Percentiles rank a stretch among this genome's conserved stretches.
Evolutionary conservation across 495 filamentous ascomycete genomes (phyloP).

Genomic region (Friedmanniomyces simplex): DNA sequence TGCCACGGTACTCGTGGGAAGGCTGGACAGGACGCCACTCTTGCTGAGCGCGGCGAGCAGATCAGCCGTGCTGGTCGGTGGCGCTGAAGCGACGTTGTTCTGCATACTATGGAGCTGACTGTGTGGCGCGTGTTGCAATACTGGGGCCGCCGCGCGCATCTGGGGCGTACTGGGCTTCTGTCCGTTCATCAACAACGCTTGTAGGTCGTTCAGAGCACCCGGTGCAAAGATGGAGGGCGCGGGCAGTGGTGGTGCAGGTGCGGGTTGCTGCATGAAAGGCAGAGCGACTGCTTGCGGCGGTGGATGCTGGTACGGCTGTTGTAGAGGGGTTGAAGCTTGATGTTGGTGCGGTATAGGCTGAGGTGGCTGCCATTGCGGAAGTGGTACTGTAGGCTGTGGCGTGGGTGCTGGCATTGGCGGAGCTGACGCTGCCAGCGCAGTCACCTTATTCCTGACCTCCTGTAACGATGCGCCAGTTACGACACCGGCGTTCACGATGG

Average conservation of each 20-base stretch:
- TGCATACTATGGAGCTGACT: conserved; percentile 16
- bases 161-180: conserved; percentile 20
- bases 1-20: not conserved
- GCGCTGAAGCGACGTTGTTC: conserved; percentile 12
- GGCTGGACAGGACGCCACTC: conserved; percentile 8
- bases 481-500: conserved; percentile 58
- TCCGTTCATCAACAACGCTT: conserved; percentile 14
- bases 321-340: not conserved
- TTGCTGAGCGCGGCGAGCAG: conserved; percentile 15
- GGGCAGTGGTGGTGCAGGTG: conserved; percentile 1
- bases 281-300: not conserved
- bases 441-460: conserved; percentile 68
- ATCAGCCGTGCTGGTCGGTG: conserved; percentile 11
- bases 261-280: conserved; percentile 6
- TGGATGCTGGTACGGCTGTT: conserved; percentile 8
- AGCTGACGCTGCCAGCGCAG: conserved; percentile 44
- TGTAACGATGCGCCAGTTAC: conserved; percentile 69
- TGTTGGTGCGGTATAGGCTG: conserved; percentile 7
- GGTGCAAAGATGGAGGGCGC: conserved; percentile 7
- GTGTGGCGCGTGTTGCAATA: conserved; percentile 10
- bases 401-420: conserved; percentile 18
- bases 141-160: conserved; percentile 13
- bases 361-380: conserved; percentile 15
- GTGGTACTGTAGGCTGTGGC: conserved; percentile 14
- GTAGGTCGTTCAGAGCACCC: conserved; percentile 11